Evolutionary conservation across 495 filamentous ascomycete species (phyloP).

Genomic region (Penicillium cinerascens): DNA sequence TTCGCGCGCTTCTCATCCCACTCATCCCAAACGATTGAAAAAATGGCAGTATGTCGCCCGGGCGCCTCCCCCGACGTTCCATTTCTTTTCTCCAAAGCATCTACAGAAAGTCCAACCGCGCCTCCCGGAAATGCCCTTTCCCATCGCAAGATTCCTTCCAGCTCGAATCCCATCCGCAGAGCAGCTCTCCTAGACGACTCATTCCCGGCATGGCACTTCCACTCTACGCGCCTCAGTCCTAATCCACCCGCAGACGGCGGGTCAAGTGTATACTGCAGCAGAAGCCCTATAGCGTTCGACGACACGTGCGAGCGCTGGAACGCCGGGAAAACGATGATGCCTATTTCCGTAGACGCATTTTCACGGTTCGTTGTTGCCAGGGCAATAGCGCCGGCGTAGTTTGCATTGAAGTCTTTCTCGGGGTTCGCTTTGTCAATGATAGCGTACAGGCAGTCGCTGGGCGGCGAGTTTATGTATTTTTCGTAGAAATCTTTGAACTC

Average conservation of each 20-base stretch:
- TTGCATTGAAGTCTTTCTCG: too few species aligned
- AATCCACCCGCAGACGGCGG: slow-evolving; percentile 18
- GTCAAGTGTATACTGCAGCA: slow-evolving; percentile 28
- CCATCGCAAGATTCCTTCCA: slow-evolving; percentile 28
- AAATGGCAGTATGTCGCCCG: not conserved
- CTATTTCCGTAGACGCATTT: slow-evolving; percentile 21
- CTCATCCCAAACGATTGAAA: not conserved
- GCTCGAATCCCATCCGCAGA: slow-evolving; percentile 25
- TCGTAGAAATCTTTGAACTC: too few species aligned
- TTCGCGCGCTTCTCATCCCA: not conserved
- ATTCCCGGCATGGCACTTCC: slow-evolving; percentile 24
- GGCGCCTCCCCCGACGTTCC: too few species aligned
- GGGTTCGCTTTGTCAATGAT: too few species aligned
- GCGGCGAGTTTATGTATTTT: too few species aligned
- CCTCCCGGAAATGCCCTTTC: slow-evolving; percentile 17
- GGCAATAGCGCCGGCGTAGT: too few species aligned
- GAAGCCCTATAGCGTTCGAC: slow-evolving; percentile 27
- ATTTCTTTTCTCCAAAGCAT: too few species aligned
- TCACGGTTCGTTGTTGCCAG: not conserved
- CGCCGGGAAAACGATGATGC: slow-evolving; percentile 22
- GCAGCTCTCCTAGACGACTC: slow-evolving; percentile 17
- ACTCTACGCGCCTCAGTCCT: slow-evolving; percentile 29
- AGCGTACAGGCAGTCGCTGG: too few species aligned
- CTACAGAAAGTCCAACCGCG: not conserved
- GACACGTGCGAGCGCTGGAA: slow-evolving; percentile 32